Conservation (phyloP, 129 eudicot genomes). For the Lactuca sativa region DNA sequence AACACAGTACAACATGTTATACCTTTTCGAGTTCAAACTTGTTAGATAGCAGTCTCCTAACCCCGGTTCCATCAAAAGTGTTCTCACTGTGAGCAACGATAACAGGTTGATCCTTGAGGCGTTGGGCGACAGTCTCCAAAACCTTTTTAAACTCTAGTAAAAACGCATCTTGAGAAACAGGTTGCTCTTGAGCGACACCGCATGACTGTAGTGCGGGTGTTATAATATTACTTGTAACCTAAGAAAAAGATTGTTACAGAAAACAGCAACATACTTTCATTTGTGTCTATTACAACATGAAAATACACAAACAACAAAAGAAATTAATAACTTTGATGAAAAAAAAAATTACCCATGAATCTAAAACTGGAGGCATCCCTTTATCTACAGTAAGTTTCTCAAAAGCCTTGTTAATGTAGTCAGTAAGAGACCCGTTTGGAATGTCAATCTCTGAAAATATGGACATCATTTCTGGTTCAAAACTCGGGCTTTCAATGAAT, state of each 20-base stretch:
- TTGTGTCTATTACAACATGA: neutral
- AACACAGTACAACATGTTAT: no score
- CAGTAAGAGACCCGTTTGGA: slow-evolving; percentile 49
- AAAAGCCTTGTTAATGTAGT: slow-evolving; percentile 64
- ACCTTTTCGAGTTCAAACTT: slow-evolving; percentile 95
- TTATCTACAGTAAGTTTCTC: slow-evolving; percentile 84
- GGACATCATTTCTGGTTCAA: slow-evolving; percentile 66
- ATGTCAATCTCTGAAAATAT: slow-evolving; percentile 58
- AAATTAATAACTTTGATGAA: neutral
- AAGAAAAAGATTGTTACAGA: neutral
- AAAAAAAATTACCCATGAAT: slow-evolving; percentile 65
- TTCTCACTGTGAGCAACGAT: slow-evolving; percentile 97
- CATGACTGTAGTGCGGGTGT: slow-evolving; percentile 62
- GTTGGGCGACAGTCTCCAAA: slow-evolving; percentile 51
- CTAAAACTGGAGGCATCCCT: slow-evolving; percentile 97
- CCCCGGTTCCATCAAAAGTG: slow-evolving; percentile 80
- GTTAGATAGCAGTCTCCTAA: slow-evolving; percentile 75
- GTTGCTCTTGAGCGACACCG: slow-evolving; percentile 35
- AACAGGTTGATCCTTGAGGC: slow-evolving; percentile 88
- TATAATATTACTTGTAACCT: slow-evolving; percentile 76
- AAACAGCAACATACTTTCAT: neutral
- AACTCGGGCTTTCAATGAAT: slow-evolving; percentile 54
- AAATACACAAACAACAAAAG: neutral
- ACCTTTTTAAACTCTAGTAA: slow-evolving; percentile 61
- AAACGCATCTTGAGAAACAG: slow-evolving; percentile 59